Conservation (phyloP, 495 filamentous ascomycete genomes). For the Hyaloscypha bicolor region DNA sequence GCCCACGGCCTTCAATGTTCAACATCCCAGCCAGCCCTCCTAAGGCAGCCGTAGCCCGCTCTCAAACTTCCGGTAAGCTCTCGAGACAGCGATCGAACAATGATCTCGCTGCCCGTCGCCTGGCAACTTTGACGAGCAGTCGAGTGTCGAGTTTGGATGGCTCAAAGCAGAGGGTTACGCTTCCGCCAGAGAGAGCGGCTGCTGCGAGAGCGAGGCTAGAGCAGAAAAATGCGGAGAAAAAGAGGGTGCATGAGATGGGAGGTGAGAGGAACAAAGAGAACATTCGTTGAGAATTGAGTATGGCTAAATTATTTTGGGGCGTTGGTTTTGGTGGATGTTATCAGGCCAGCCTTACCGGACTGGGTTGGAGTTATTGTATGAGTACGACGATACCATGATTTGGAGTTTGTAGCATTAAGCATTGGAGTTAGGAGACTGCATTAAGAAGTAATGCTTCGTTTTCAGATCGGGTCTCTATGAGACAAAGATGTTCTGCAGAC, state of each 20-base stretch:
- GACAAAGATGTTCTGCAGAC: background rate
- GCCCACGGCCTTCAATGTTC: constrained; percentile 33
- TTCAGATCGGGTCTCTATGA: background rate
- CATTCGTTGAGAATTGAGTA: constrained; percentile 17
- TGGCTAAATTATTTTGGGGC: background rate
- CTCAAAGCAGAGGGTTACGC: constrained; percentile 41
- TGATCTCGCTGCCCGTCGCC: constrained; percentile 35
- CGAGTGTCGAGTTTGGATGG: constrained; percentile 33
- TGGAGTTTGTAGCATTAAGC: constrained; percentile 12
- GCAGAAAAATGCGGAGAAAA: constrained; percentile 50
- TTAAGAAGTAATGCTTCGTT: background rate
- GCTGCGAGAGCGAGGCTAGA: constrained; percentile 67
- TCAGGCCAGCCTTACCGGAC: background rate
- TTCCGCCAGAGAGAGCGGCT: constrained; percentile 61
- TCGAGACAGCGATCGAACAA: constrained; percentile 31
- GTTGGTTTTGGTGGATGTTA: background rate
- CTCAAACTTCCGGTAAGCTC: constrained; percentile 40
- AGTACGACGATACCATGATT: constrained; percentile 6
- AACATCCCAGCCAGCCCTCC: constrained; percentile 33
- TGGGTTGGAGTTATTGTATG: background rate
- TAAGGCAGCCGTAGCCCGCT: constrained; percentile 30
- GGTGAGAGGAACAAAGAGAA: constrained; percentile 24
- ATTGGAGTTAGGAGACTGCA: background rate
- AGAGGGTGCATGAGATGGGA: constrained; percentile 21
- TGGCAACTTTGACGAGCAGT: constrained; percentile 33